Evolutionary conservation across 2,329 filamentous ascomycete genomes (phyloP).

Genomic region (Arthrobotrys pseudoclavata): DNA sequence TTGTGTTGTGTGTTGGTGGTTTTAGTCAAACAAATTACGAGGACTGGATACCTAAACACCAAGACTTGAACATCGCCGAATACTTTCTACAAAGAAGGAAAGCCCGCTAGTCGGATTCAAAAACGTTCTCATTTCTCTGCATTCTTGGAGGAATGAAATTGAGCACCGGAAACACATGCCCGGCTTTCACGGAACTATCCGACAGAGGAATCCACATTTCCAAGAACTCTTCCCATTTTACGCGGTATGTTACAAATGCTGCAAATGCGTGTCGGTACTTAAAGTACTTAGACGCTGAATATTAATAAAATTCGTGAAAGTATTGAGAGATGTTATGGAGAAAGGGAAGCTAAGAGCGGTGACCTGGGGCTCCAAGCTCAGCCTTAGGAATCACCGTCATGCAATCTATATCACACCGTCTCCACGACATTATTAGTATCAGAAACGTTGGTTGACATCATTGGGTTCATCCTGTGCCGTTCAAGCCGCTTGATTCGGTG

Average conservation of each 20-base stretch:
- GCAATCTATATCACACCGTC: constrained; percentile 35
- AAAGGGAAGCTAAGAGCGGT: constrained; percentile 47
- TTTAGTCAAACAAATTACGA: constrained; percentile 31
- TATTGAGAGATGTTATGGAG: constrained; percentile 4
- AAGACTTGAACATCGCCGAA: constrained; percentile 26
- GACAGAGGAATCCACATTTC: constrained; percentile 1
- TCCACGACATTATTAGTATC: constrained; percentile 23
- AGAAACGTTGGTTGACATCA: constrained; percentile 50
- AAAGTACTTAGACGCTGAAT: not conserved
- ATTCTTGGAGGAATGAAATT: constrained; percentile 8
- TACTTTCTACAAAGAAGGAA: constrained; percentile 22
- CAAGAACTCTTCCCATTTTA: constrained; percentile 11
- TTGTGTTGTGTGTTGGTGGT: constrained; percentile 35
- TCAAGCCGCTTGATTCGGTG: constrained; percentile 24
- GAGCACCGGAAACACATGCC: constrained; percentile 38
- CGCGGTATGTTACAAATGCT: not conserved
- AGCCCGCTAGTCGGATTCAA: constrained; percentile 13
- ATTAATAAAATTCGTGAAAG: not conserved
- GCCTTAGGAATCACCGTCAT: constrained; percentile 56
- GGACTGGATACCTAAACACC: constrained; percentile 23
- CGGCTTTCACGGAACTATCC: constrained; percentile 32
- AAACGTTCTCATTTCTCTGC: constrained; percentile 15
- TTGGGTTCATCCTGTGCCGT: constrained; percentile 24
- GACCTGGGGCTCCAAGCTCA: constrained; percentile 40
- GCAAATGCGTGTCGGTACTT: not conserved